These are phyloP conservation scores for Takashimella tepidaria DNA, from an alignment of 1,284 basidiomycete species.

Conservation along the genomic window DNA sequence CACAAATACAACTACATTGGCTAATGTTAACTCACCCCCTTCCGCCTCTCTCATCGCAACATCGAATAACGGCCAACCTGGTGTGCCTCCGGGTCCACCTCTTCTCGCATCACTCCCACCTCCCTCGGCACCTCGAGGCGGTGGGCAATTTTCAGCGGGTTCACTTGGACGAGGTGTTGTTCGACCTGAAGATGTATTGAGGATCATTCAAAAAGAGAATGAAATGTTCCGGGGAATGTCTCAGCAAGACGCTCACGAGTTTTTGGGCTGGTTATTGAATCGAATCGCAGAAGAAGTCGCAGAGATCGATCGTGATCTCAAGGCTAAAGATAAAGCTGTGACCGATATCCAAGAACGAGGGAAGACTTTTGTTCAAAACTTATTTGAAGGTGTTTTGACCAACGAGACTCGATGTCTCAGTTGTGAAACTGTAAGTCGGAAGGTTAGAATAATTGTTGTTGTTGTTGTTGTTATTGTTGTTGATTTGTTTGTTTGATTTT, in stretches of 20 bases:
- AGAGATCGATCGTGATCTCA: slow-evolving; percentile 52
- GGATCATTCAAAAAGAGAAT: slow-evolving; percentile 82
- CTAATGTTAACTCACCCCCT: slow-evolving; percentile 32
- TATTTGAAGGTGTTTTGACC: slow-evolving; percentile 89
- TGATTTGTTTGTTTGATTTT: background rate
- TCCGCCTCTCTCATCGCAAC: slow-evolving; percentile 20
- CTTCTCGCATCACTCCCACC: slow-evolving; percentile 42
- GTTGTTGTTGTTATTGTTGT: too few species aligned
- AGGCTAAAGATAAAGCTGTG: slow-evolving; percentile 21
- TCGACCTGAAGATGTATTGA: slow-evolving; percentile 79
- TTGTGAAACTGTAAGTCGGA: slow-evolving; percentile 76
- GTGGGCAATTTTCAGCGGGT: slow-evolving; percentile 44
- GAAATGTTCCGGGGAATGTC: slow-evolving; percentile 76
- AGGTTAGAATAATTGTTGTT: too few species aligned
- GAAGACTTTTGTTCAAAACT: slow-evolving; percentile 78
- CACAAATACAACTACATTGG: background rate
- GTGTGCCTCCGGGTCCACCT: slow-evolving; percentile 31
- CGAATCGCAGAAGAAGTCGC: slow-evolving; percentile 89
- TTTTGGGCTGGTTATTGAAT: slow-evolving; percentile 91
- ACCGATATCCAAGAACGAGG: slow-evolving; percentile 34
- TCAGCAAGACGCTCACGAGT: slow-evolving; percentile 97
- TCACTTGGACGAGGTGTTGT: slow-evolving; percentile 70
- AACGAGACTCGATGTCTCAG: slow-evolving; percentile 96
- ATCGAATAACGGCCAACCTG: slow-evolving; percentile 2
- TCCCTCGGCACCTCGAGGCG: slow-evolving; percentile 40